These are phyloP conservation scores for Sarocladium kiliense DNA, from an alignment of 2,329 filamentous ascomycete genomes.

Conservation along the genomic window DNA sequence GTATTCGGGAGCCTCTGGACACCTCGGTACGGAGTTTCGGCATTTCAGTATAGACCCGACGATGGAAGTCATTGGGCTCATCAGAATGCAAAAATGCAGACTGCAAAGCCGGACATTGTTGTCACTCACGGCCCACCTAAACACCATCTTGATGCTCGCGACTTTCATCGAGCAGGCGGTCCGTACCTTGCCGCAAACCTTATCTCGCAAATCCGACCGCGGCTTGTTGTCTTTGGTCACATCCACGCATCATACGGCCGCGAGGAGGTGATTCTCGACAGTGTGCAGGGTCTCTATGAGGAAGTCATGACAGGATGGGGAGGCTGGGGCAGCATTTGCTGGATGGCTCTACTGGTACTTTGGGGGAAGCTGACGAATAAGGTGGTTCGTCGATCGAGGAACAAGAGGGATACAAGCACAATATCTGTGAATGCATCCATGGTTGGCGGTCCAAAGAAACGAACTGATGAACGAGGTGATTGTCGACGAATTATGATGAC, in stretches of 20 bases:
- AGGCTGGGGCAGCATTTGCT: not conserved
- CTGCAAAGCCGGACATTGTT: not conserved
- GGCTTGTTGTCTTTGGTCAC: not conserved
- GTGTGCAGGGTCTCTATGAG: not conserved
- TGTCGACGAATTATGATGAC: not conserved
- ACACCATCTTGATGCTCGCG: not conserved
- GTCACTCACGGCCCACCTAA: not conserved
- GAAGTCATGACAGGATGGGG: not conserved
- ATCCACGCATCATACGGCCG: not conserved
- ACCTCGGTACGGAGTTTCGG: not conserved
- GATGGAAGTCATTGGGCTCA: not conserved
- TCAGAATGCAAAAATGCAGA: not conserved
- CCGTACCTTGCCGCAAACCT: not conserved
- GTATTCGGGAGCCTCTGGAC: not conserved
- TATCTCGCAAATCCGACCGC: not conserved
- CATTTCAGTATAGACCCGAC: not conserved
- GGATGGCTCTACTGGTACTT: not conserved
- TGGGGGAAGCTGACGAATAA: not conserved
- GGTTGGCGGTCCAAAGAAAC: not conserved
- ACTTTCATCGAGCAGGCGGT: not conserved
- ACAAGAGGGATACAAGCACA: not conserved
- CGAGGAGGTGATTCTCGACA: not conserved
- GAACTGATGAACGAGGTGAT: not conserved
- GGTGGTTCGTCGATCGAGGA: too few species aligned
- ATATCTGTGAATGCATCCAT: not conserved